Base-by-base conservation (phyloP, 2,329 filamentous ascomycete species). In the Beauveria sp. region DNA sequence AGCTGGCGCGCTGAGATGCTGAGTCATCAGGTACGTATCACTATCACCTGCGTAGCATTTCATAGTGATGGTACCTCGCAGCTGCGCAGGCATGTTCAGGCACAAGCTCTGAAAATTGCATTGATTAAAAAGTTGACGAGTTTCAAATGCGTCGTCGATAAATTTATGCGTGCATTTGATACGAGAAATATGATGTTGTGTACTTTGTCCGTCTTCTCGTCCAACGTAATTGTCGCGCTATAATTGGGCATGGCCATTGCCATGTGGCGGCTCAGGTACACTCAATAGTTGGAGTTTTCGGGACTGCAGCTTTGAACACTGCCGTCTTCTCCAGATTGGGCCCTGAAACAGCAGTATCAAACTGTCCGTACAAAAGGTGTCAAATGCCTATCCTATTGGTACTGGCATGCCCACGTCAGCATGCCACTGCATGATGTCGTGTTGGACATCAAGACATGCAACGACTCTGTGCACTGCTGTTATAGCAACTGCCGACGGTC, bases 21-120 rank as follows among this genome's bases (percentile, higher is more conserved):
- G 58, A 60, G 58, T 60, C 58, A 60, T 54, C 57, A 30, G 41
- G n/a, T 48, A 53, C 57, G 48, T 53, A 53, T 50, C 50, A 24
- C 34, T 14, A 34, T n/a, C 20, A 22, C 22, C 37, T 40, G n/a
- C 22, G 16, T 3, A 54, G 37, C 24, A 43, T 9, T 3, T 10
- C 9, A 30, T 30, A 22, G 10, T 20, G 41, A 56, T 47, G 41
- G 41, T 47, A 56, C 43, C 52, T 55, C 18, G 12, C 40, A 55
- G 37, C 34, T 54, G 52, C 20, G 48, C n/a, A 37, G 48, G 18
- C 34, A 43, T 54, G 37, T 43, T 53, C 20, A 53, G 16, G 16
- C n/a, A n/a, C 8, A 18, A 20, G 10, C 26, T 50, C 30, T 30
- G 26, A 50, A 20, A 50, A 8, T 50, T 22, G 24, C 47, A 50